Base-by-base conservation (phyloP, 345 rosid genomes). In the Hibiscus syriacus region DNA sequence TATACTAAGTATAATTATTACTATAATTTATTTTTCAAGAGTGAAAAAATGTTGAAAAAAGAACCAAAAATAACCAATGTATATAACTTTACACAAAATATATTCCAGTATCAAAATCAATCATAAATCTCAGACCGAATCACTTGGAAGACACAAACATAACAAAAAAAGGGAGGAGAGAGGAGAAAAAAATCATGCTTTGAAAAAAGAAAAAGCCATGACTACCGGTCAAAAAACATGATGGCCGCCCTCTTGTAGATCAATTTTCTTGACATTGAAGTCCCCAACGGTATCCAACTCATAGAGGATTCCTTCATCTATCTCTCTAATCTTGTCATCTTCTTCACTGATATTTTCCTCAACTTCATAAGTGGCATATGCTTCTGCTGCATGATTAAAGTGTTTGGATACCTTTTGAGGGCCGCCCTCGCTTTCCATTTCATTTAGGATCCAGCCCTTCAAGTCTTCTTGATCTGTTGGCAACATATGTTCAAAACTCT, bases 251-350 rank as follows among this genome's bases (percentile, higher is more conserved):
- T 70, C 80, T 16, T 59, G 56, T 22, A 74, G 75, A 43, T 58
- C 82, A 71, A 70, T 80, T 83, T 84, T 85, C 78, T 76, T 74
- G 70, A 83, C 78, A 66, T 87, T 75, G 60, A 92, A 87, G 74
- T 90, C 98, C 66, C 96, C 93, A 16, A 82, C 82, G 13, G 84
- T 73, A 75, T 90, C 96, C 69, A 92, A 73, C 76, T 92, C 95
- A 60, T 84, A 82, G 71, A 92, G 75, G 59, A 92, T 79, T 48
- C 79, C 90, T 77, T 86, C 92, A 79, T 87, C 91, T 60, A 90
- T 90, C 79, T 86, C 91, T 80, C 84, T 88, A 26, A 84, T 76
- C 74, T 78, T 87, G 64, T 79, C 82, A 38, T 80, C 84, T 57
- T 73, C 90, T 64, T 80, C 85, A 46, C 68, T 65, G 56, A 68